A percentile compares a stretch with the other conserved stretches of the same genome.
phyloP scores from a whole-genome alignment of 257 asterid species.

The Scutellaria galericulata region DNA sequence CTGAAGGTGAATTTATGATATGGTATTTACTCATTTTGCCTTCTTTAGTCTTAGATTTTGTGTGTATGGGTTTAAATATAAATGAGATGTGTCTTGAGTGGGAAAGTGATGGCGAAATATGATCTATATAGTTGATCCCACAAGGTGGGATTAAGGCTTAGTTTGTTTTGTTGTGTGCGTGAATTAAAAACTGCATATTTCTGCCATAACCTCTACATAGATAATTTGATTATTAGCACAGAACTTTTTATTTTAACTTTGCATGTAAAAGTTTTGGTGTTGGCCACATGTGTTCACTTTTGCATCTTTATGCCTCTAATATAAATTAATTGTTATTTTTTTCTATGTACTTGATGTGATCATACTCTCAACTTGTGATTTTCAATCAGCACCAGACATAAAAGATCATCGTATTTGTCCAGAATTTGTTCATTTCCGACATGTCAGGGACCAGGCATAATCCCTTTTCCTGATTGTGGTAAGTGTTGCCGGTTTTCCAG shows the following conservation, averaged over 20 bases:
- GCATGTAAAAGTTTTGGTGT: neutral
- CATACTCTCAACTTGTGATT: neutral
- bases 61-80: neutral
- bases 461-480: conserved; percentile 1
- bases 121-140: no score
- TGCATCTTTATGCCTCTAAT: neutral
- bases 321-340: neutral
- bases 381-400: conserved; percentile 1
- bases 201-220: neutral
- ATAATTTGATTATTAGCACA: neutral
- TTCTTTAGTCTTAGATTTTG: neutral
- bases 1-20: conserved; percentile 53
- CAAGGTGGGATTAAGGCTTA: no score
- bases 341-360: neutral
- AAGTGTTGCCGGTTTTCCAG: neutral
- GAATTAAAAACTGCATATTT: neutral
- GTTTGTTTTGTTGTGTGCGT: neutral
- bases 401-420: neutral
- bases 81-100: no score
- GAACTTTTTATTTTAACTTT: neutral
- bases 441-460: conserved; percentile 12
- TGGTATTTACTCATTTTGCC: neutral
- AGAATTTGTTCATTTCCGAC: neutral
- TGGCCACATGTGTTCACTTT: neutral
- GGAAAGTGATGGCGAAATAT: no score